A percentile compares a stretch with the other conserved stretches of the same genome.
These are phyloP conservation scores for Tetracentron sinense DNA, from an alignment of 164 flowering plant species.

Conservation along the genomic window DNA sequence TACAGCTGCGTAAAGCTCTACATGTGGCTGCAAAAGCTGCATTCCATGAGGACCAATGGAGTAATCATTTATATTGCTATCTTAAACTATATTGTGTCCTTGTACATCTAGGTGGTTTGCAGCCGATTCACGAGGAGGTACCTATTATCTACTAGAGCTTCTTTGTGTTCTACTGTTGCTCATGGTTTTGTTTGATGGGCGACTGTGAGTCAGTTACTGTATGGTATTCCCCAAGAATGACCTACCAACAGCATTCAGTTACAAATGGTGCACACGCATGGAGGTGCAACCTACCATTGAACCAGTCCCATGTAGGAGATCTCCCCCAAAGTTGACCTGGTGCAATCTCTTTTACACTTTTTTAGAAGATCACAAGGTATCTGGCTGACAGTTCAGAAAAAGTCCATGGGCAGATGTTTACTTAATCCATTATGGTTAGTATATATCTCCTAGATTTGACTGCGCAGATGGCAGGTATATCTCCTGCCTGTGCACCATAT, in stretches of 20 bases:
- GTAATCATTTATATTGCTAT: slow-evolving; percentile 2
- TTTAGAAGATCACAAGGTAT: not conserved
- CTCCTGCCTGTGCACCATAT: not conserved
- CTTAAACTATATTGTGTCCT: slow-evolving; percentile 8
- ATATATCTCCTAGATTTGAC: not conserved
- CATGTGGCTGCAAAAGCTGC: slow-evolving; percentile 5
- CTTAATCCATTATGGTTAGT: not conserved
- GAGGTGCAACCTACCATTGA: not conserved
- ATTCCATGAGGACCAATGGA: slow-evolving; percentile 8
- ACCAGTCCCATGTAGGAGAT: not conserved
- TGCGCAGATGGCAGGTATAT: not conserved
- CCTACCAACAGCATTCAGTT: not conserved
- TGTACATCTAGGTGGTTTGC: slow-evolving; percentile 7
- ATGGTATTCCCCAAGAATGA: not conserved
- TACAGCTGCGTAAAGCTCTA: slow-evolving; percentile 6
- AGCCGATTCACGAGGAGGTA: slow-evolving; percentile 15
- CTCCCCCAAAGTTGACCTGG: not conserved
- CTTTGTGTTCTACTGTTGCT: not conserved
- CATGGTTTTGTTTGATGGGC: not conserved
- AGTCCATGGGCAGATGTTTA: not conserved
- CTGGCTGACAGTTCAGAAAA: not conserved
- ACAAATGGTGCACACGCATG: not conserved
- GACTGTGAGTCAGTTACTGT: not conserved
- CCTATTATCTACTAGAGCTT: not conserved
- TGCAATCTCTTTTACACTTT: not conserved